phyloP scores from a whole-genome alignment of 2,329 filamentous ascomycete genomes.

The Colletotrichum sp. region DNA sequence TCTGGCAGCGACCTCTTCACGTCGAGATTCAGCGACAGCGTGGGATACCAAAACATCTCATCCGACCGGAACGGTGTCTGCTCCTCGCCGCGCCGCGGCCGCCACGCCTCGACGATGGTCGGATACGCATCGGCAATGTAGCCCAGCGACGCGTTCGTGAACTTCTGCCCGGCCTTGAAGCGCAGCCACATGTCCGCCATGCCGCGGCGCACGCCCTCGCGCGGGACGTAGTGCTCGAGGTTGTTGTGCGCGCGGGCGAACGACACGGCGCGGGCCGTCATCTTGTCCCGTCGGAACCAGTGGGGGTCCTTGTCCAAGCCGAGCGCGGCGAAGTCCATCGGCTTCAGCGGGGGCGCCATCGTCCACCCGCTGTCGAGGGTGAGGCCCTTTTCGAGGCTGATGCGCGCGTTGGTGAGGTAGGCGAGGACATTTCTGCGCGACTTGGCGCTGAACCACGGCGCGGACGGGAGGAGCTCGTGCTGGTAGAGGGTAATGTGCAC shows the following conservation, averaged over 20 bases:
- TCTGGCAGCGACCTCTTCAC: constrained; percentile 74
- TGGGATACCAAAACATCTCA: constrained; percentile 74
- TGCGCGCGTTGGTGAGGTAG: constrained; percentile 44
- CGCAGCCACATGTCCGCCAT: constrained; percentile 69
- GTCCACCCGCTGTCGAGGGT: constrained; percentile 12
- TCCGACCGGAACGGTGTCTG: constrained; percentile 37
- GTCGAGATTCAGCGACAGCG: constrained; percentile 76
- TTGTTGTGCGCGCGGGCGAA: constrained; percentile 32
- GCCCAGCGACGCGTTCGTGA: constrained; percentile 68
- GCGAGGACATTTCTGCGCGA: constrained; percentile 36
- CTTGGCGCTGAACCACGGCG: constrained; percentile 38
- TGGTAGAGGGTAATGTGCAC: constrained; percentile 49
- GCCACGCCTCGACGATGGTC: constrained; percentile 63
- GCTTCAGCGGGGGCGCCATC: constrained; percentile 21
- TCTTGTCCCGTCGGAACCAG: constrained; percentile 27
- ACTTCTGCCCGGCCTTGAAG: constrained; percentile 62
- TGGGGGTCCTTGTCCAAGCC: constrained; percentile 27
- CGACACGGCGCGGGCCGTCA: not conserved
- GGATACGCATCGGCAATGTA: constrained; percentile 75
- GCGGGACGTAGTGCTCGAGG: constrained; percentile 23
- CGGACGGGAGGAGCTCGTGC: constrained; percentile 31
- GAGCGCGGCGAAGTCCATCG: constrained; percentile 30
- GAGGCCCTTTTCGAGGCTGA: constrained; percentile 35
- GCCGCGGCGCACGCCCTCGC: constrained; percentile 9
- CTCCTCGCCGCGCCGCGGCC: constrained; percentile 32